Percentiles rank a stretch among this genome's conserved stretches.
Evolutionary conservation across 495 filamentous ascomycete genomes (phyloP).

Genomic region (Aspergillus panamensis): DNA sequence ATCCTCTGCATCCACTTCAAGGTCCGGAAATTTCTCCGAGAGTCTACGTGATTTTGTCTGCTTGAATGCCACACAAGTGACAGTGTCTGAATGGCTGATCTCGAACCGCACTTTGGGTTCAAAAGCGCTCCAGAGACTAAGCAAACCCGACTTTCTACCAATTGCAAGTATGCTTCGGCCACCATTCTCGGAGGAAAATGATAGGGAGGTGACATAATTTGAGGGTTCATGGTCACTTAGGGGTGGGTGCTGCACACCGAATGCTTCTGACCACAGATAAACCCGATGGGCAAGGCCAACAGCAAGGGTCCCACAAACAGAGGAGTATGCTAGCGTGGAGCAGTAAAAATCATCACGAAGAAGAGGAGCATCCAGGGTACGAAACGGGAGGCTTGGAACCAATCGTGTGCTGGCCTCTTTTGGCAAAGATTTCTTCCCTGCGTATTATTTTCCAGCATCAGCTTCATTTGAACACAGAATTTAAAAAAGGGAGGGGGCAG

Average conservation of each 20-base stretch:
- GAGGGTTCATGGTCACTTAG: constrained; percentile 37
- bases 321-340: constrained; percentile 82
- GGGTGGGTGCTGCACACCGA: constrained; percentile 49
- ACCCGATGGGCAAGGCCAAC: constrained; percentile 79
- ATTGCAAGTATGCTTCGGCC: constrained; percentile 78
- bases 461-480: not conserved
- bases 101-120: constrained; percentile 68
- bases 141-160: constrained; percentile 67
- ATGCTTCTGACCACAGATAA: constrained; percentile 83
- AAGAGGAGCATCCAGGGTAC: constrained; percentile 83
- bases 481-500: not conserved
- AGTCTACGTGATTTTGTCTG: constrained; percentile 41
- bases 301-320: constrained; percentile 68
- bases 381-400: constrained; percentile 72
- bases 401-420: constrained; percentile 18
- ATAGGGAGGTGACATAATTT: constrained; percentile 74
- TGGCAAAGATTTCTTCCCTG: constrained; percentile 26
- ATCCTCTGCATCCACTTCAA: constrained; percentile 58
- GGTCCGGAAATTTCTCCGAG: constrained; percentile 36
- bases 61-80: constrained; percentile 75
- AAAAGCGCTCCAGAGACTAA: constrained; percentile 59
- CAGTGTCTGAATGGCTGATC: constrained; percentile 60
- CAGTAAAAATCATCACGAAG: constrained; percentile 96
- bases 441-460: not conserved
- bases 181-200: constrained; percentile 81